Conservation (phyloP, 208 protist genomes). For the Strigomonas culicis region DNA sequence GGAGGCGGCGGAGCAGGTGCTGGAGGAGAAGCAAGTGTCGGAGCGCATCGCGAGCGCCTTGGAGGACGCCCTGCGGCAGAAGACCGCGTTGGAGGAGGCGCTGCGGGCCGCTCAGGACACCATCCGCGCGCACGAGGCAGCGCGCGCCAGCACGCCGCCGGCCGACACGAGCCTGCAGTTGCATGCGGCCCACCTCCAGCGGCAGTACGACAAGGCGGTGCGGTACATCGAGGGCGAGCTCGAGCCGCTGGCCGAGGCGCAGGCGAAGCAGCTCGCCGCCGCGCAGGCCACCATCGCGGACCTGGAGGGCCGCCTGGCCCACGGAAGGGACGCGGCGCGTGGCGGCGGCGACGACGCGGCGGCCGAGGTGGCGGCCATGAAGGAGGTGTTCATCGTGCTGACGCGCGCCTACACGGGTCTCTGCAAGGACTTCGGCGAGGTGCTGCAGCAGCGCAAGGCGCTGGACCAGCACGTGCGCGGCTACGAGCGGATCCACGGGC, state of each 20-base stretch:
- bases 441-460: constrained; percentile 39
- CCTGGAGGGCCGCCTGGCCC: constrained; percentile 4
- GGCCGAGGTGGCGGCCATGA: not conserved
- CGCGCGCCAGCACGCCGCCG: not conserved
- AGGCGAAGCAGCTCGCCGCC: constrained; percentile 16
- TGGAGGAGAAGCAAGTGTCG: constrained; percentile 7
- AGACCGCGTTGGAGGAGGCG: not conserved
- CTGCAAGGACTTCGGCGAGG: constrained; percentile 33
- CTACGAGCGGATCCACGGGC: constrained; percentile 1
- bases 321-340: not conserved
- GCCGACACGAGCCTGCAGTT: not conserved
- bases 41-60: constrained; percentile 7
- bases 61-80: constrained; percentile 6
- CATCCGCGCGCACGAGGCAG: not conserved
- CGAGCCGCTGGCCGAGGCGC: constrained; percentile 29
- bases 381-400: constrained; percentile 11
- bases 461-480: constrained; percentile 22
- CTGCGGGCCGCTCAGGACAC: not conserved
- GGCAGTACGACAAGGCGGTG: constrained; percentile 27
- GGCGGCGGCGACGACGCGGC: not conserved
- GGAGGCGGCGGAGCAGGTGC: not conserved
- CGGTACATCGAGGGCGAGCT: constrained; percentile 33
- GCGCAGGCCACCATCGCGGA: constrained; percentile 9
- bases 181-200: constrained; percentile 10
- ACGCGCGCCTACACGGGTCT: constrained; percentile 36